Percentiles rank a stretch among this genome's conserved stretches.
These are phyloP conservation scores for Aspergillus luchuensis DNA, from an alignment of 2,329 filamentous ascomycete species.

Conservation along the genomic window DNA sequence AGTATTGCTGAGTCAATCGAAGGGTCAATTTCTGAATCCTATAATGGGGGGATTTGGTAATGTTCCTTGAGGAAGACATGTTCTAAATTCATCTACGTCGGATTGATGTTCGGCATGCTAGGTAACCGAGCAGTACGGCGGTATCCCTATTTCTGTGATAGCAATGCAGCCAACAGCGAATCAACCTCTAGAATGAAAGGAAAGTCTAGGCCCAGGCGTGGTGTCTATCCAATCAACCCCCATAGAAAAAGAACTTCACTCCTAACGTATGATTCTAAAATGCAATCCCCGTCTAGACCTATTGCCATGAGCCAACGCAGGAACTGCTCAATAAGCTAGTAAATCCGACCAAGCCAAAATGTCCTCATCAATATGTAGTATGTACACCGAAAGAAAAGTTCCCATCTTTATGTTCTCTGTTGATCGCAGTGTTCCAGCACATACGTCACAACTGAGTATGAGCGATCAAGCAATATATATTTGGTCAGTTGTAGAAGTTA, in stretches of 20 bases:
- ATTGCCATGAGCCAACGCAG: not conserved
- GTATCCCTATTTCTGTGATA: not conserved
- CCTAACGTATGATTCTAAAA: not conserved
- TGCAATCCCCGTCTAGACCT: not conserved
- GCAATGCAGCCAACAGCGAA: not conserved
- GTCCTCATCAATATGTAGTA: not conserved
- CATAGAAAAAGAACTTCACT: not conserved
- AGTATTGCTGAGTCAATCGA: too few species aligned
- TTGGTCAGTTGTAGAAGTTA: not conserved
- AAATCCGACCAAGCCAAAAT: not conserved
- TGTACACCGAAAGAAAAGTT: not conserved
- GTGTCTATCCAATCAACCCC: not conserved
- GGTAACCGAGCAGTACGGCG: too few species aligned
- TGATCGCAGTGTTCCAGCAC: too few species aligned
- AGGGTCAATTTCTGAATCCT: too few species aligned
- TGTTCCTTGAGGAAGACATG: too few species aligned
- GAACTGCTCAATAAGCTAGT: not conserved
- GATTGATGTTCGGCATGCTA: too few species aligned
- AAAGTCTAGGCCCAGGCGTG: not conserved
- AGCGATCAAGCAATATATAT: too few species aligned
- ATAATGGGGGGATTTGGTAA: too few species aligned
- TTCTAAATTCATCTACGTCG: rapidly evolving
- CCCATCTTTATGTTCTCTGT: too few species aligned
- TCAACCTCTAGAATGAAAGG: not conserved
- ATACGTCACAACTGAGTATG: too few species aligned